phyloP scores from a whole-genome alignment of 164 flowering plant genomes.

The Brasenia schreberi region DNA sequence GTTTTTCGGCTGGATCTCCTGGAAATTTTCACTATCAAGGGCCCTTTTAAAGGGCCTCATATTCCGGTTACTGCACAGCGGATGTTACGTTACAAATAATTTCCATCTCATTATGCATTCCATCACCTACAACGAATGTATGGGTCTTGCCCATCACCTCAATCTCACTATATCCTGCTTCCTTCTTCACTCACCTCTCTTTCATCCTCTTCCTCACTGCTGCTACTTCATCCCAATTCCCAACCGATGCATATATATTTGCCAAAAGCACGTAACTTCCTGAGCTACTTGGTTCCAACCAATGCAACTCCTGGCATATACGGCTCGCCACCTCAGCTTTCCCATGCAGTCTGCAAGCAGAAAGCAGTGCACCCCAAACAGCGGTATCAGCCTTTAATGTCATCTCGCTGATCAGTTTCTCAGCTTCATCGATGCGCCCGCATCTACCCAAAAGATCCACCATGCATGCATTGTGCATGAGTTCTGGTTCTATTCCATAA shows the following conservation, averaged over 20 bases:
- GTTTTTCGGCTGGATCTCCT: too few relatives aligned
- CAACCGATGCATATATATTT: conserved; percentile 33
- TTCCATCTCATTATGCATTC: conserved; percentile 24
- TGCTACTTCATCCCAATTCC: conserved; percentile 45
- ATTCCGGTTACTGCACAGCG: too few relatives aligned
- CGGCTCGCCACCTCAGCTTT: conserved; percentile 21
- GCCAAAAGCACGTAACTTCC: conserved; percentile 37
- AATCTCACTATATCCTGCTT: conserved; percentile 44
- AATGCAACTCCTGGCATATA: conserved; percentile 28
- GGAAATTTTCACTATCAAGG: too few relatives aligned
- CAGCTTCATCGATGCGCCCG: conserved; percentile 34
- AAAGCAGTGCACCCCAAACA: conserved; percentile 39
- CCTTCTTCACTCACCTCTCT: conserved; percentile 35
- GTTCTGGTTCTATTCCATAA: conserved; percentile 31
- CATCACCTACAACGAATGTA: conserved; percentile 36
- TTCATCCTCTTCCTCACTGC: conserved; percentile 41
- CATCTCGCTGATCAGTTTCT: conserved; percentile 23
- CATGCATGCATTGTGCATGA: conserved; percentile 47
- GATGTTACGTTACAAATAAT: conserved; percentile 21
- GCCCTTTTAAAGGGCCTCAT: too few relatives aligned
- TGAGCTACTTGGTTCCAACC: conserved; percentile 31
- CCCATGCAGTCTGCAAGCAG: conserved; percentile 41
- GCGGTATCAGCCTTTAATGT: conserved; percentile 31
- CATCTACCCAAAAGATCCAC: conserved; percentile 48
- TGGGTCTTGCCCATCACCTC: conserved; percentile 30